Conservation (phyloP, 1,284 basidiomycete genomes). For the Paramarasmius palmivorus region DNA sequence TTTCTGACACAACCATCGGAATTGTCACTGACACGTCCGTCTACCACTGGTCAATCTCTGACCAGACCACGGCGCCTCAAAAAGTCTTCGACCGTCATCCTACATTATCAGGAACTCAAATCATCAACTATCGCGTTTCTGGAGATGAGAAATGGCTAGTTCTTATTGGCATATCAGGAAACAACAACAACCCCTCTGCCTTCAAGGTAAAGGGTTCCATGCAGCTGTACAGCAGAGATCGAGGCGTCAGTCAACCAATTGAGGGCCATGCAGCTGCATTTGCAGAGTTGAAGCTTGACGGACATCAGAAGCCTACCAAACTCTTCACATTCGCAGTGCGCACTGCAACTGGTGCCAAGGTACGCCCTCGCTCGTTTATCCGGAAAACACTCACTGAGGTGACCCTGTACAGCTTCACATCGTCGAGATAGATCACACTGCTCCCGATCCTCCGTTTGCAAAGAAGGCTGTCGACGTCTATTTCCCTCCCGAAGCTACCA, state of each 20-base stretch:
- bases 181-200: constrained; percentile 86
- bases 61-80: constrained; percentile 74
- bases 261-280: constrained; percentile 99
- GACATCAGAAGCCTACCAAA: constrained; percentile 82
- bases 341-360: constrained; percentile 96
- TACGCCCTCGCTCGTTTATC: constrained; percentile 34
- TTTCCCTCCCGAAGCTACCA: constrained; percentile 97
- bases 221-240: constrained; percentile 90
- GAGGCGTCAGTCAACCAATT: constrained; percentile 97
- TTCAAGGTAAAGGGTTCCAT: constrained; percentile 99
- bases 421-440: constrained; percentile 97
- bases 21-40: constrained; percentile 95
- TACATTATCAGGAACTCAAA: constrained; percentile 92
- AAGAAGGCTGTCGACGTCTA: constrained; percentile 99
- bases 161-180: constrained; percentile 94
- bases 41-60: constrained; percentile 88
- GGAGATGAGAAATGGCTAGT: constrained; percentile 97
- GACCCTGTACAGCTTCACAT: constrained; percentile 82
- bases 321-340: constrained; percentile 96
- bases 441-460: constrained; percentile 92
- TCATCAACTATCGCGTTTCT: constrained; percentile 97
- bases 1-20: constrained; percentile 88
- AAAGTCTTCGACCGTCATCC: constrained; percentile 98
- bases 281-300: constrained; percentile 89
- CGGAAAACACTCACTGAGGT: constrained; percentile 14